Conservation (phyloP, 192 early-diverging fungal species). For the Paraglomus occultum region DNA sequence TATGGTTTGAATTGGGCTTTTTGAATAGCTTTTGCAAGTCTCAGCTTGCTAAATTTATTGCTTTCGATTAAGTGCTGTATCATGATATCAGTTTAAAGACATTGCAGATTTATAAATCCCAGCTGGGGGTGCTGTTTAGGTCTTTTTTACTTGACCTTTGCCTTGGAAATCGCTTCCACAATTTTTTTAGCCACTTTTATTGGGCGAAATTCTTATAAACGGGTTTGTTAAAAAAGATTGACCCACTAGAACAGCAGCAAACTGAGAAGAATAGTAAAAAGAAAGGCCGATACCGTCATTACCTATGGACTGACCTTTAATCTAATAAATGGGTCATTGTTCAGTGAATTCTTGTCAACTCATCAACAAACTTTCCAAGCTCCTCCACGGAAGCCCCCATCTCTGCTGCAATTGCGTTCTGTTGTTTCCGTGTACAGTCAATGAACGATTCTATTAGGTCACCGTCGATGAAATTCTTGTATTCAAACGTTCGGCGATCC, state of each 20-base stretch:
- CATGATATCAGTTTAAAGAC: too few relatives aligned
- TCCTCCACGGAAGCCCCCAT: slow-evolving; percentile 43
- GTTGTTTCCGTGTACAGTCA: slow-evolving; percentile 57
- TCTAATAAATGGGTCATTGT: background rate
- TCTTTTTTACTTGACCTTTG: too few relatives aligned
- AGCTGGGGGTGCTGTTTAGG: too few relatives aligned
- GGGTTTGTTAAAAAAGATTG: background rate
- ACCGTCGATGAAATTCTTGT: slow-evolving; percentile 79
- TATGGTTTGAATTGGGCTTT: too few relatives aligned
- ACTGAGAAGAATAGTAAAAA: slow-evolving; percentile 4
- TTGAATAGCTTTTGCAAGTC: too few relatives aligned
- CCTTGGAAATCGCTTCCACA: too few relatives aligned
- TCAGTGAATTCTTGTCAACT: slow-evolving; percentile 56
- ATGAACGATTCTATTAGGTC: slow-evolving; percentile 87
- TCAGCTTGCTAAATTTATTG: too few relatives aligned
- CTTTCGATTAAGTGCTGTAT: too few relatives aligned
- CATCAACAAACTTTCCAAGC: slow-evolving; percentile 56
- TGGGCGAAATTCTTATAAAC: too few relatives aligned
- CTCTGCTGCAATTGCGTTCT: slow-evolving; percentile 35
- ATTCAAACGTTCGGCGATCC: slow-evolving; percentile 42
- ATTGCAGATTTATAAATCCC: too few relatives aligned
- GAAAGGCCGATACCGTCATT: background rate
- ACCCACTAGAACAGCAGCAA: background rate
- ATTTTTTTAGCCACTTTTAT: too few relatives aligned
- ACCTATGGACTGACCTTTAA: background rate